phyloP scores from a whole-genome alignment of 2,329 filamentous ascomycete genomes.

The Stachybotrys echinatus region DNA sequence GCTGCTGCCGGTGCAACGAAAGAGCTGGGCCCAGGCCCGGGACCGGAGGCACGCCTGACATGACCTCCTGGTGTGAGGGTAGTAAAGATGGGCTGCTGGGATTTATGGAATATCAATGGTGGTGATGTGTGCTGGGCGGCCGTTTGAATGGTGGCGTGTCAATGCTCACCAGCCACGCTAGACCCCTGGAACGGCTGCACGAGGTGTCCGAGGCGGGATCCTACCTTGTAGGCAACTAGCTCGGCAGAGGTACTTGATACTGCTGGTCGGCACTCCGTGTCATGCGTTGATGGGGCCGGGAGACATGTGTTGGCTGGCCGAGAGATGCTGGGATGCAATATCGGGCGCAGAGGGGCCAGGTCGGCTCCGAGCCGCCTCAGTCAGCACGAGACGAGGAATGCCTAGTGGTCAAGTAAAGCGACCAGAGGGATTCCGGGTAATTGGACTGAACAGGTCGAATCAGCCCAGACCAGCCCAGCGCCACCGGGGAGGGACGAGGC shows the following conservation, averaged over 20 bases:
- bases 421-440: too few species aligned
- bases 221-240: background rate
- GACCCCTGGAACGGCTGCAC: background rate
- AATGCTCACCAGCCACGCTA: background rate
- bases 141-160: background rate
- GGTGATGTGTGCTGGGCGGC: background rate
- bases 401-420: too few species aligned
- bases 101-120: background rate
- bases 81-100: background rate
- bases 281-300: background rate
- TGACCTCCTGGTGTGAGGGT: background rate
- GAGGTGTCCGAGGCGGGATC: background rate
- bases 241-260: background rate
- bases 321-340: background rate
- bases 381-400: too few species aligned
- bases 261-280: too few species aligned
- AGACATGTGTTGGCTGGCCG: background rate
- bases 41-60: background rate
- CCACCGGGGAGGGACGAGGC: too few species aligned
- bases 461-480: background rate
- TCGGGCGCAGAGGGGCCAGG: background rate
- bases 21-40: background rate
- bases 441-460: too few species aligned
- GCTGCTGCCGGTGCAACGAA: background rate
- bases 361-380: background rate